Evolutionary conservation across 805 yeast genomes (phyloP), one percentile per base, ranked within the genome.

Genomic region (Lachancea thermotolerans): DNA sequence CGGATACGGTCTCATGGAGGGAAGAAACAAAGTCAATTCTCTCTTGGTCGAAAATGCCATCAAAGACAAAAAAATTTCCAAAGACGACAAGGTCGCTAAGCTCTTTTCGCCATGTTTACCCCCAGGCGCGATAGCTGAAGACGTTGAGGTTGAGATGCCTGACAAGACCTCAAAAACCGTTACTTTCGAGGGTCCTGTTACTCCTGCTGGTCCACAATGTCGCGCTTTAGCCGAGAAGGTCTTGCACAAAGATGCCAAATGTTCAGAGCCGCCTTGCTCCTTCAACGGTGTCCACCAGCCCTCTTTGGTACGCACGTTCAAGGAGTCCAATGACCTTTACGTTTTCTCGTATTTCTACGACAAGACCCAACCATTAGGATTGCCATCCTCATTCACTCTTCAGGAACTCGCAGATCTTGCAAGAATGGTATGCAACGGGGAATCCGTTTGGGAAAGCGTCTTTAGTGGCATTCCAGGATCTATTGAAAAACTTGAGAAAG

Each of bases 211-310:
- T 5, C 73, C 90, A 38, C 95, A 88, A 66, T 93, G 99, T 71
- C 79, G 96, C 53, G 76, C 70, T 60, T 64, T 93, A 36, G 88
- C 97, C 27, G 98, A 91, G 63, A 62, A 74, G 44, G 77, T 88
- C 35, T 75, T 93, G 61, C 82, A 86, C 69, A 91, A 91, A 69
- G 96, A 89, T 35, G 73, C 77, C 12, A 79, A 73, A 49, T 93
- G 99, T 73, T 62, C 71, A 1, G 60, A 72, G 29, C 77, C 79
- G 47, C 95, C 99, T 44, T 93, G 99, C 66, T 86, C 97, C 2
- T 93, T 93, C 76, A 88, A 91, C 62, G 99, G 99, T 60, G 85
- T 89, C 41, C 95, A 95, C 67, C 99, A 93, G 71, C 99, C 99
- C 8, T 85, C 95, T 3, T 72, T 93, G 57, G 79, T 79, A 37